A percentile compares a stretch with the other conserved stretches of the same genome.
phyloP scores from a whole-genome alignment of 2,329 filamentous ascomycete genomes.

The Apiospora aurea region DNA sequence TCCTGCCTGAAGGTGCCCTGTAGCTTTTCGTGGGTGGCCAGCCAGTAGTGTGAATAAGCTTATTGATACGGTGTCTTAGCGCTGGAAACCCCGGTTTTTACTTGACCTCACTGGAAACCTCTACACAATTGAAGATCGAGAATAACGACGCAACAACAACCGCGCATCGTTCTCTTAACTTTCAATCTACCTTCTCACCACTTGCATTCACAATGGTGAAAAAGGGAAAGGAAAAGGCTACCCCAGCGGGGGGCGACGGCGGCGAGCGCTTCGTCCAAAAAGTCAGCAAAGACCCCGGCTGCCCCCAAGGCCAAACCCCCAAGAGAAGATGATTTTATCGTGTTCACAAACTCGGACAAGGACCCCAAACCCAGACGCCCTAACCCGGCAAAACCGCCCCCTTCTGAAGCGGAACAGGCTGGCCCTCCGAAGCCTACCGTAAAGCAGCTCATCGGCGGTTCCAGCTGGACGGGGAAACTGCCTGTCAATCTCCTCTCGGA shows the following conservation, averaged over 20 bases:
- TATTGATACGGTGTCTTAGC: not conserved
- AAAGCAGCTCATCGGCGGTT: constrained; percentile 87
- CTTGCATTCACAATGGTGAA: constrained; percentile 52
- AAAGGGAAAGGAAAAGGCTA: constrained; percentile 60
- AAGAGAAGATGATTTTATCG: constrained; percentile 60
- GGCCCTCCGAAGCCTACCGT: constrained; percentile 67
- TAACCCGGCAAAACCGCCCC: constrained; percentile 34
- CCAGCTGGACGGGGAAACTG: constrained; percentile 97
- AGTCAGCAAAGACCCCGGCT: constrained; percentile 40
- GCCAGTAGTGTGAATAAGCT: not conserved
- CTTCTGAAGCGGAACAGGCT: constrained; percentile 43
- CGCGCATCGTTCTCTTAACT: constrained; percentile 21
- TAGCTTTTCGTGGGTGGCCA: not conserved
- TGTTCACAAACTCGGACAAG: constrained; percentile 66
- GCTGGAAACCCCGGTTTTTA: not conserved
- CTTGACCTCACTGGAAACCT: constrained; percentile 11
- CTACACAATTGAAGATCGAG: constrained; percentile 2
- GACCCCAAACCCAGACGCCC: constrained; percentile 52
- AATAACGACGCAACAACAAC: not conserved
- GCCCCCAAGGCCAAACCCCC: constrained; percentile 42
- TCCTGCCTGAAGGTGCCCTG: not conserved
- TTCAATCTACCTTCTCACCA: not conserved
- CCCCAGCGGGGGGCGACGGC: constrained; percentile 45
- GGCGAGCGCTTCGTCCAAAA: constrained; percentile 34
- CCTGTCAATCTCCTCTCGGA: constrained; percentile 93